A percentile compares a stretch with the other conserved stretches of the same genome.
These are phyloP conservation scores for Podaxis sp. DNA, from an alignment of 768 basidiomycete species.

Conservation along the genomic window DNA sequence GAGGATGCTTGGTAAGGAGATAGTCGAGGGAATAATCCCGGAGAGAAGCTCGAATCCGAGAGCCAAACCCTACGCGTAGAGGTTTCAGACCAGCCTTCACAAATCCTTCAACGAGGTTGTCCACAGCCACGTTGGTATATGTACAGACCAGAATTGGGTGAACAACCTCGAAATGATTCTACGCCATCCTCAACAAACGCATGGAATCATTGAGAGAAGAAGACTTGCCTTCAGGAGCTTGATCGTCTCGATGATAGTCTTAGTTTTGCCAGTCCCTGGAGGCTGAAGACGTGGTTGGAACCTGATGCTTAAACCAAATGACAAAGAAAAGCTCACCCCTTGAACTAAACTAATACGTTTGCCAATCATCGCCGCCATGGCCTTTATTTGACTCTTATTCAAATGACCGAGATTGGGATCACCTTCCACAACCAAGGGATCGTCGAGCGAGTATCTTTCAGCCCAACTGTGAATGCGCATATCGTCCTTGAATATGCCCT, in stretches of 20 bases:
- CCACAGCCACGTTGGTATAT: constrained; percentile 91
- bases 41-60: constrained; percentile 58
- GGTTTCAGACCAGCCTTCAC: constrained; percentile 62
- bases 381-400: constrained; percentile 77
- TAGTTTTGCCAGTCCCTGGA: constrained; percentile 92
- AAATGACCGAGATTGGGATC: constrained; percentile 69
- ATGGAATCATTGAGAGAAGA: not conserved
- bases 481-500: constrained; percentile 66
- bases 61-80: constrained; percentile 70
- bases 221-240: constrained; percentile 68
- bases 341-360: constrained; percentile 80
- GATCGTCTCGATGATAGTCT: constrained; percentile 85
- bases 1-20: constrained; percentile 61
- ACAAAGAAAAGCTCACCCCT: constrained; percentile 55
- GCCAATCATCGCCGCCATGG: constrained; percentile 86
- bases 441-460: constrained; percentile 53
- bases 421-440: constrained; percentile 70
- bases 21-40: constrained; percentile 59
- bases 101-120: constrained; percentile 83
- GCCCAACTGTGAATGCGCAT: constrained; percentile 84
- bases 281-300: constrained; percentile 47
- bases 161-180: constrained; percentile 79
- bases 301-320: constrained; percentile 4
- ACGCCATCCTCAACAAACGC: not conserved
- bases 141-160: constrained; percentile 90